phyloP scores from a whole-genome alignment of 2,329 filamentous ascomycete genomes.

The Fusarium brachygibbosum region DNA sequence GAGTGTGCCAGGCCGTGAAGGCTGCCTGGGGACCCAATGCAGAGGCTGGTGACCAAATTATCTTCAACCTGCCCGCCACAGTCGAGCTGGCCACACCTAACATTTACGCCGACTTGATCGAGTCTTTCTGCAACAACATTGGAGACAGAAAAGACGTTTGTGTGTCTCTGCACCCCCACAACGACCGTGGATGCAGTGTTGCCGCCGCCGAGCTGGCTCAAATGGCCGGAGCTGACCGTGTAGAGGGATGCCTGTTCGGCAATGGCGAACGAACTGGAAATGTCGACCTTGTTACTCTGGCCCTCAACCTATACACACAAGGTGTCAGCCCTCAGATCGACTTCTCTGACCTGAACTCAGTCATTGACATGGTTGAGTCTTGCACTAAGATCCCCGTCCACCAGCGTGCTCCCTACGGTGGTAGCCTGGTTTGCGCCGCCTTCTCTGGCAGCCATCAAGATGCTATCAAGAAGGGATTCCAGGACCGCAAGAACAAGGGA shows the following conservation, averaged over 20 bases:
- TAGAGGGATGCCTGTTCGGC: conserved; percentile 91
- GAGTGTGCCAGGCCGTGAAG: conserved; percentile 94
- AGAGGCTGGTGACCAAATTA: conserved; percentile 77
- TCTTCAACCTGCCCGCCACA: conserved; percentile 97
- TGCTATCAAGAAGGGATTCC: conserved; percentile 93
- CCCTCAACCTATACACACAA: conserved; percentile 94
- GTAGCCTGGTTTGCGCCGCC: conserved; percentile 88
- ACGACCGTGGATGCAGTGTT: conserved; percentile 90
- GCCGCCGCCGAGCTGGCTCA: conserved; percentile 93
- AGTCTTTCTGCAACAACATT: conserved; percentile 92
- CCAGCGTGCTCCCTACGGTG: conserved; percentile 89
- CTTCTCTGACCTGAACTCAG: conserved; percentile 87
- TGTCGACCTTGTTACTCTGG: conserved; percentile 93
- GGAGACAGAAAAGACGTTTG: conserved; percentile 86
- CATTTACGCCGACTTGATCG: conserved; percentile 94
- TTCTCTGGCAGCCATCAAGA: conserved; percentile 96
- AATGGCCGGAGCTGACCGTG: conserved; percentile 95
- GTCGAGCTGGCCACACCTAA: conserved; percentile 97
- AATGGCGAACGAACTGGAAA: conserved; percentile 97
- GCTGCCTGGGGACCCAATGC: conserved; percentile 87
- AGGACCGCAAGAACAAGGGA: conserved; percentile 73
- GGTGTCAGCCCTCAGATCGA: conserved; percentile 84
- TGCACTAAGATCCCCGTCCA: conserved; percentile 97
- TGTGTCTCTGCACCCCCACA: conserved; percentile 93
- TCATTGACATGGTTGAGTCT: conserved; percentile 91